Evolutionary conservation across 2,329 filamentous ascomycete species (phyloP).

Genomic region (Capronia epimyces): DNA sequence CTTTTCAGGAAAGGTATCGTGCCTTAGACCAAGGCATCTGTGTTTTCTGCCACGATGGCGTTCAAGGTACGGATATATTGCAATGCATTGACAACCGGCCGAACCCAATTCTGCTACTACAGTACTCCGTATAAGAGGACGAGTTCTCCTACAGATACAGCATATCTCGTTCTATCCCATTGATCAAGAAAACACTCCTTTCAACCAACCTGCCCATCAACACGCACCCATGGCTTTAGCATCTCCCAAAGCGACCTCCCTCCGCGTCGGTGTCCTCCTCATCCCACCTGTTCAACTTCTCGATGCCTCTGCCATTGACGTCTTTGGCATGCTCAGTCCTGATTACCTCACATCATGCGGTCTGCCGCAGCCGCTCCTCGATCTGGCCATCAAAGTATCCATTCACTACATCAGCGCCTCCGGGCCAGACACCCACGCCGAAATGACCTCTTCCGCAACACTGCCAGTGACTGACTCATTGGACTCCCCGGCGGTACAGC

Average conservation of each 20-base stretch:
- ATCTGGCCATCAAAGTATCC: conserved; percentile 14
- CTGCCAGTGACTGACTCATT: conserved; percentile 32
- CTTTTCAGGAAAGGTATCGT: too few relatives aligned
- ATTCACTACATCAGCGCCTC: conserved; percentile 33
- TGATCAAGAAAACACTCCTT: too few relatives aligned
- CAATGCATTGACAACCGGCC: too few relatives aligned
- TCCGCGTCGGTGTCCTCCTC: conserved; percentile 37
- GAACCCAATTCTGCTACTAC: too few relatives aligned
- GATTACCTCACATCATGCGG: conserved; percentile 32
- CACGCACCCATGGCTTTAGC: neutral
- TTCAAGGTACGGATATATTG: too few relatives aligned
- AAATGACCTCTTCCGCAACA: conserved; percentile 31
- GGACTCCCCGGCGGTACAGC: conserved; percentile 31
- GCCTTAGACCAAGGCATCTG: too few relatives aligned
- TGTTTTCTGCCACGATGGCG: too few relatives aligned
- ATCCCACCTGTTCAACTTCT: conserved; percentile 37
- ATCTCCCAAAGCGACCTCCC: conserved; percentile 3
- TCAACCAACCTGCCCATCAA: too few relatives aligned
- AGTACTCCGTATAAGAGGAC: too few relatives aligned
- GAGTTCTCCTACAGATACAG: too few relatives aligned
- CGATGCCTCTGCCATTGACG: conserved; percentile 37
- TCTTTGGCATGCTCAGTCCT: conserved; percentile 36
- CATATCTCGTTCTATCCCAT: too few relatives aligned
- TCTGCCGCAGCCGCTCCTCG: conserved; percentile 32
- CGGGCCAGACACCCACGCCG: conserved; percentile 17